Conservation (phyloP, 1,284 basidiomycete genomes). For the Schizophyllum amplum region DNA sequence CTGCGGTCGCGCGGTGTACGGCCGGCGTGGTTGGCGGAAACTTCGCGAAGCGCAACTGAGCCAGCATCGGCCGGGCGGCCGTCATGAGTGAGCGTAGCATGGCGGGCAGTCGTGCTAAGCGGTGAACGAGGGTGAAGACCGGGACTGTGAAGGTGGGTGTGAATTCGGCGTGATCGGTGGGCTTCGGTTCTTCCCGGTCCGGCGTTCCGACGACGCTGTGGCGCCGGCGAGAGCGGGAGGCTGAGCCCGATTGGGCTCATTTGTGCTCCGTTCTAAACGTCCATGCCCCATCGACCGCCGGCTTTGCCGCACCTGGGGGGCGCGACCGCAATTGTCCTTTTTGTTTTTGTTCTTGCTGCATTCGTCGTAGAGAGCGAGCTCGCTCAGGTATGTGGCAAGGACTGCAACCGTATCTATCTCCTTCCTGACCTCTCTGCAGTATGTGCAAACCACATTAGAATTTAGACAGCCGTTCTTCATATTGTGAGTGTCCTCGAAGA, state of each 20-base stretch:
- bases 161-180: too few species aligned
- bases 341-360: conserved; percentile 44
- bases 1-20: conserved; percentile 23
- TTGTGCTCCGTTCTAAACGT: background rate
- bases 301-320: conserved; percentile 8
- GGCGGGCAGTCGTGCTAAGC: conserved; percentile 9
- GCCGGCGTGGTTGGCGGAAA: conserved; percentile 6
- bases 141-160: too few species aligned
- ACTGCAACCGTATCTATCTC: background rate
- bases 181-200: too few species aligned
- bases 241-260: too few species aligned
- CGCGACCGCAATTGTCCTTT: conserved; percentile 35
- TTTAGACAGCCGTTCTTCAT: conserved; percentile 74
- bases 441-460: conserved; percentile 62
- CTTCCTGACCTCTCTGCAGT: conserved; percentile 31
- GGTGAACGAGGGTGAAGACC: conserved; percentile 2
- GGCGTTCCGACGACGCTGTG: too few species aligned
- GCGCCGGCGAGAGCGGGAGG: too few species aligned
- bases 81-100: conserved; percentile 64
- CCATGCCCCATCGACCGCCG: background rate
- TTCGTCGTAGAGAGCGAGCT: conserved; percentile 68
- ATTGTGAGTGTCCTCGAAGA: conserved; percentile 49
- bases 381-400: conserved; percentile 45
- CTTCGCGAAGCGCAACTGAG: conserved; percentile 34
- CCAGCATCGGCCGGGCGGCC: conserved; percentile 49